Base-by-base conservation (phyloP, 129 eudicot species). In the Heracleum sosnowskyi region DNA sequence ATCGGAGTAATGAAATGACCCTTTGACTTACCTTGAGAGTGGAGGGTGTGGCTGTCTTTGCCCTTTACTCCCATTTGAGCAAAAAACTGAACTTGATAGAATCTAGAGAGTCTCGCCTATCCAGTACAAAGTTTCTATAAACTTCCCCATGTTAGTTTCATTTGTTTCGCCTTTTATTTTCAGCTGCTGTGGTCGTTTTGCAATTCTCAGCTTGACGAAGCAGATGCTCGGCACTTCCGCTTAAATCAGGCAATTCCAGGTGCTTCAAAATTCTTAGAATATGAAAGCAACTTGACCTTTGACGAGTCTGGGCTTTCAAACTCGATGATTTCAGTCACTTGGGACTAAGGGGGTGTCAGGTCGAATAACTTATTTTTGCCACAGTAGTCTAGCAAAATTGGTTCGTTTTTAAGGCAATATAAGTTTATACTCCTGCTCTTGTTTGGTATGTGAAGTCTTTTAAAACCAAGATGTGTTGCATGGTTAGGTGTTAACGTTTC, bases 161-260 rank as follows among this genome's bases (percentile, higher is more conserved):
- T 68, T 33, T 40, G 4, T 34, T 47, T 55, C 24, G 3, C 20
- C 42, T 33, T 33, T 37, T 39, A 16, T 34, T 73, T 41, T 69
- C 89, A 93, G 97, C 68, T 93, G 80, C 81, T 93, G 55, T 93
- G 98, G 98, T 93, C 98, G 29, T 93, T 93, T 80, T 93, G 98
- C 83, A 46, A 73, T 46, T 83, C 85, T 40, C 88, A 87, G 76
- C 81, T 93, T 78, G 90, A 85, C 53, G 89, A 87, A 47, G 90
- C 80, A 45, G 86, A 84, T 46, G 82, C 37, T 40, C 78, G 84
- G 74, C 75, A 86, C 36, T 87, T 93, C 41, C 86, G 91, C 4
- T 76, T 93, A 85, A 79, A 88, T 34, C 92, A 87, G 20, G 97
- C 94, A 60, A 60, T 60, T 57, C 97, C 95, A 0, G 92, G 98